phyloP scores from a whole-genome alignment of 306 rosid species.

The Quercus agrifolia region DNA sequence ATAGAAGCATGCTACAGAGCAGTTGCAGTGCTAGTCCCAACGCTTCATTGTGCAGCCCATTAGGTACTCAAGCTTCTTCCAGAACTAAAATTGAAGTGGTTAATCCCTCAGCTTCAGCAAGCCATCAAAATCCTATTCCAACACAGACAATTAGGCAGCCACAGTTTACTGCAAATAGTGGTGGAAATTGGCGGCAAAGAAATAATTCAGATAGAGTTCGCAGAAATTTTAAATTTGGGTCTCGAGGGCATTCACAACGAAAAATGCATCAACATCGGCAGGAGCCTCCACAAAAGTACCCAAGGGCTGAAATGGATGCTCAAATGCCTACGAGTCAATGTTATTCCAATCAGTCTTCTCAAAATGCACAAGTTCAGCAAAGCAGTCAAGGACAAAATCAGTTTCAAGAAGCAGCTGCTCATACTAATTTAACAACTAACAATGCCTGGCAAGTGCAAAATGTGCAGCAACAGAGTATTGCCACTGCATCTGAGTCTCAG shows the following conservation, averaged over 20 bases:
- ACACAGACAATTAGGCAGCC: constrained; percentile 34
- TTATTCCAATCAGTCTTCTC: constrained; percentile 33
- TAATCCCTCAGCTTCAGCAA: constrained; percentile 33
- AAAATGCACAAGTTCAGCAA: constrained; percentile 45
- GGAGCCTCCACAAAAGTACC: constrained; percentile 37
- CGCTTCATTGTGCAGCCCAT: constrained; percentile 26
- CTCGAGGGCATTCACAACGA: constrained; percentile 39
- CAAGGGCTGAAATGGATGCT: constrained; percentile 36
- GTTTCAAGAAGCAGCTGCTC: constrained; percentile 40
- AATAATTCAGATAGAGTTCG: constrained; percentile 39
- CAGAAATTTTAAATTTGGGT: constrained; percentile 42
- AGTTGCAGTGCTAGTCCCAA: constrained; percentile 30
- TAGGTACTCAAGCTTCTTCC: constrained; percentile 37
- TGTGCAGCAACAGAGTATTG: constrained; percentile 40
- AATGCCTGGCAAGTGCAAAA: constrained; percentile 47
- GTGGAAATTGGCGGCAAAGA: constrained; percentile 45
- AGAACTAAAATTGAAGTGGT: constrained; percentile 35
- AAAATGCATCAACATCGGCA: constrained; percentile 40
- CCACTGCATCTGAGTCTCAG: constrained; percentile 44
- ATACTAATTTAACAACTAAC: constrained; percentile 29
- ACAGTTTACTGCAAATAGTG: constrained; percentile 25
- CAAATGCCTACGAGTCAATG: constrained; percentile 40
- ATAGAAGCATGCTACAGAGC: constrained; percentile 26
- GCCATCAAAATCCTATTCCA: constrained; percentile 31
- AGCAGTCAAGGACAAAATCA: constrained; percentile 51